Base-by-base conservation (phyloP, 345 rosid species). In the Gossypium longicalyx region DNA sequence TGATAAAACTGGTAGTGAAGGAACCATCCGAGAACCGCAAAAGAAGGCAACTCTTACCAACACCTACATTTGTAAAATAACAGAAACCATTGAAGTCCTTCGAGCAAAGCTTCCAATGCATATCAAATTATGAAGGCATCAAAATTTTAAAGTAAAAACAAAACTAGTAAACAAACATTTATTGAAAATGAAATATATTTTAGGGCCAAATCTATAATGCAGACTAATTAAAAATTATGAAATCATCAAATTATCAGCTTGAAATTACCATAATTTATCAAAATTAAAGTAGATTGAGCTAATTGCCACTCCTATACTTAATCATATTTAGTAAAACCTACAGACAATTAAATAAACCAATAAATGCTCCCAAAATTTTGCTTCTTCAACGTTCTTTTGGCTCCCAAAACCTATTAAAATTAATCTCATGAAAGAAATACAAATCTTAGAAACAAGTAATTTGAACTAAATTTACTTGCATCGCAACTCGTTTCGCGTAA, bases 21-120 rank as follows among this genome's bases (percentile, higher is more conserved):
- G 58, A 87, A 77, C 93, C 93, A 83, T 89, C 93, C 3, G 91
- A 89, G 80, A 89, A 89, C 60, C 93, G 84, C 76, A 89, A 80
- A 73, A 89, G 93, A 64, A 89, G 89, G 80, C 93, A 89, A 86
- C 91, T 86, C 89, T 89, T 89, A n/a, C 88, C 88, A 73, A 85
- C 88, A 71, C 88, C 88, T 85, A 71, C 53, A 62, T 2, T 60
- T 25, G 54, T 15, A 70, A 34, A 70, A 61, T 4, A 70, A 70
- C 7, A 15, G 1, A 65, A 51, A 19, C 6, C 4, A 6, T 67
- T n/a, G 48, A 22, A 57, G 25, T 64, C 15, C 23, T 38, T 41
- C 19, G 41, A 64, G 51, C 25, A 64, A n/a, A 34, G 41, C 41
- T 4, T 34, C 41, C 41, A 34, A 4, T 4, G 41, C 41, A 8